Base-by-base conservation (phyloP, 2,329 filamentous ascomycete species). In the Fusarium veterinarium region DNA sequence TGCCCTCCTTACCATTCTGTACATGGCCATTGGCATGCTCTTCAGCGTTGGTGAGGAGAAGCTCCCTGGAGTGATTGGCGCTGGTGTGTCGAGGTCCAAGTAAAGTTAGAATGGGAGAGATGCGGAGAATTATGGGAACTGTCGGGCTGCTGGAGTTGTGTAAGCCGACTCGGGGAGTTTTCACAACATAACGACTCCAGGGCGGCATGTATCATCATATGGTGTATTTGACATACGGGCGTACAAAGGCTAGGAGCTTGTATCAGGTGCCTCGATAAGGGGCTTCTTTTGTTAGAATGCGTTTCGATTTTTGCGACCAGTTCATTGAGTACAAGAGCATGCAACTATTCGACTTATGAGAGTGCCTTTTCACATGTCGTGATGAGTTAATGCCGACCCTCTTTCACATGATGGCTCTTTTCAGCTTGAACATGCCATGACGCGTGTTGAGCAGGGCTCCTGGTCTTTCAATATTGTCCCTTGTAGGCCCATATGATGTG, bases 41-140 rank as follows among this genome's bases (percentile, higher is more conserved):
- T 96, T 92, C 82, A 91, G 86, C 71, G 93, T 98, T 78, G 96
- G 95, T 38, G 90, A 93, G 80, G 91, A 97, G 85, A 92, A 95
- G 83, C 86, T 98, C 72, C 96, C 96, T 0, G 95, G 95, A 76
- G 95, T 99, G 13, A 95, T 99, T 81, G 94, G 95, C n/a, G 96
- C 96, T 52, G 96, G 96, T 72, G 95, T 99, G 41, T 93, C 92
- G 73, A 89, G 91, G 65, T 87, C 91, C 38, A 94, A 91, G 82
- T 89, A 85, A 78, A 53, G 53, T 48, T 23, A 76, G 41, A 56
- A 48, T 11, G 11, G 17, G 12, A 44, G 40, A 60, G 38, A 61
- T 33, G 33, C 23, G 45, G 51, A 56, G 49, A 55, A 38, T 30
- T 62, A 63, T 60, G 67, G 51, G 60, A 63, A 67, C 45, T 67